Evolutionary conservation across 495 filamentous ascomycete genomes (phyloP), one percentile per base, ranked within the genome.

Genomic region (Terfezia claveryi): DNA sequence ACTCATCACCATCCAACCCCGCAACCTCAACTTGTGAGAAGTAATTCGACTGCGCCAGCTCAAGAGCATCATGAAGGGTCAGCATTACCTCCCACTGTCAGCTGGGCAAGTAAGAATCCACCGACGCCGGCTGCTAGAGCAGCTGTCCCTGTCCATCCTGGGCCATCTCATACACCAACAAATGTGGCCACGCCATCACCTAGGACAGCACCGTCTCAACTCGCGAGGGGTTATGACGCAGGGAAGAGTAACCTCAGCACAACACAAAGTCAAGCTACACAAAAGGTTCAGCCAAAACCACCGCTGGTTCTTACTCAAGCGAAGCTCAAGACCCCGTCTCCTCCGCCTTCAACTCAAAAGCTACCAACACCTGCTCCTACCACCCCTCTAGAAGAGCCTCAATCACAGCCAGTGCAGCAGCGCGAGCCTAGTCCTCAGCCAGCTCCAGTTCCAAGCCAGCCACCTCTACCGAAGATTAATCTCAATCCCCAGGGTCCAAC

Each of bases 11-110:
- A 77, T 54, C 70, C 72, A 8, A 70, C 73, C n/a, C 11, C 50
- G 23, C 44, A 14, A 10, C 14, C 20, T 49, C 44, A 49, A 14
- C 3, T 6, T 14, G 27, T 32, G 11, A 3, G 50, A 27, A 23
- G 16, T 51, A 32, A n/a, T 20, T 23, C 23, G 50, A 20, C n/a
- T 59, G 66, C 71, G 10, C 56, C 57, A 36, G 56, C 56, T 51
- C 55, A 53, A 5, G 58, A 69, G 12, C 66, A 72, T 38, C 73
- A 72, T 59, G 76, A 94, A 64, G 80, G 81, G 1, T 82, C 92
- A 44, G 92, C 87, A 10, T 74, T 99, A 12, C 91, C 91, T 0
- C 82, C 89, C 8, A 85, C 88, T 7, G 91, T 89, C 5, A 94
- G 80, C 64, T 99, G 91, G 91, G 91, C 87, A 7, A 78, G 76